These are phyloP conservation scores for Torrubiellomyces zombiae DNA, from an alignment of 2,329 filamentous ascomycete species.

Conservation along the genomic window DNA sequence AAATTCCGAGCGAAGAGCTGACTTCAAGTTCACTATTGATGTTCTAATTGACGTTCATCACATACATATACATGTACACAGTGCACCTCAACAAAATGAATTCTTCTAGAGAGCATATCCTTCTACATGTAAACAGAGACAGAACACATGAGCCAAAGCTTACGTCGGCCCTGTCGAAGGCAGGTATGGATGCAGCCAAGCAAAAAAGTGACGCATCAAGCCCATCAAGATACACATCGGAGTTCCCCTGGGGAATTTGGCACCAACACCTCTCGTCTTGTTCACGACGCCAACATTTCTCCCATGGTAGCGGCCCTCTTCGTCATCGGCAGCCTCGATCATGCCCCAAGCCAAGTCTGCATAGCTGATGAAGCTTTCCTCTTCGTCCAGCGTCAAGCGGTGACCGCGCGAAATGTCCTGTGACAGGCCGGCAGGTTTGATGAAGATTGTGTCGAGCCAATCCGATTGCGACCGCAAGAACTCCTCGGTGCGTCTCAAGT, in stretches of 20 bases:
- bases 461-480: conserved; percentile 18
- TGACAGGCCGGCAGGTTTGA: conserved; percentile 19
- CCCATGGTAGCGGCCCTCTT: conserved; percentile 10
- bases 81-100: no score
- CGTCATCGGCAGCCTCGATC: conserved; percentile 26
- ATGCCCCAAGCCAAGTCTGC: conserved; percentile 19
- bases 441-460: conserved; percentile 21
- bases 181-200: conserved; percentile 2
- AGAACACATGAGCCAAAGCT: no score
- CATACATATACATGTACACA: no score
- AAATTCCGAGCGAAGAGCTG: no score
- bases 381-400: conserved; percentile 17
- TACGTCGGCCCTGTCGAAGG: no score
- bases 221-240: conserved; percentile 1
- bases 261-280: conserved; percentile 1
- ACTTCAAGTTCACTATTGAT: no score
- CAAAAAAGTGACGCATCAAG: conserved; percentile 2
- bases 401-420: conserved; percentile 18
- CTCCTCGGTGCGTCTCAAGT: conserved; percentile 15
- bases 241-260: conserved; percentile 1
- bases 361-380: conserved; percentile 18
- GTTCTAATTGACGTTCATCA: no score
- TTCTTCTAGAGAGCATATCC: no score
- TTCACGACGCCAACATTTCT: conserved; percentile 8
- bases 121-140: no score